Base-by-base conservation (phyloP, 805 yeast species). In the Candida stauntonica region DNA sequence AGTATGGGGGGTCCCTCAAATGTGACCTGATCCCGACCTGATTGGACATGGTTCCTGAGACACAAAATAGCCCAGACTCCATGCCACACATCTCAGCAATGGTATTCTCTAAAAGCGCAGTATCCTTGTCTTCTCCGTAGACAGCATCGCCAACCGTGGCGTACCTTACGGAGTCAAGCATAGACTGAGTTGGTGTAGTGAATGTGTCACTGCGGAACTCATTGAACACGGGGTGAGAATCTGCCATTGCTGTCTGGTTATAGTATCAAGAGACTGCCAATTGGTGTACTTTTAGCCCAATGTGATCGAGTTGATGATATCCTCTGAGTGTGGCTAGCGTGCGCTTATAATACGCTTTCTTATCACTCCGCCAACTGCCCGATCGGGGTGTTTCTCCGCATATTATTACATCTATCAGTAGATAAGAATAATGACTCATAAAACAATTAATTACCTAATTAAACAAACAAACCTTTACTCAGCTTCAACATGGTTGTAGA, bases 1-100 rank as follows among this genome's bases (percentile, higher is more conserved):
- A 75, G 64, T 85, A 81, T 5, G 95, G 95, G 17, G 96, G 96
- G 57, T 83, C 94, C 47, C 60, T 61, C 34, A 89, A 66, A 48
- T 82, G 86, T 4, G 87, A 67, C 55, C 97, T 71, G 35, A 89
- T 59, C n/a, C 82, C 96, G 43, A 89, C 71, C 63, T 89, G 98
- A 63, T 89, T 89, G 13, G 95, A 81, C 63, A 89, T 62, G 8
- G 97, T 91, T 38, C 98, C 97, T 15, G 94, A 82, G 17, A 81
- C 87, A 61, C 94, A 86, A 63, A 71, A 89, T 39, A 87, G 59
- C 13, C 85, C 96, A 2, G 87, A 84, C 46, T 79, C 86, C 52
- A 81, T 85, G 17, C 95, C 95, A 8, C 94, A 71, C 39, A 88
- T 50, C 24, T 67, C 64, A 7, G 86, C 81, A 38, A 89, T 79